Conservation (phyloP, 805 yeast genomes). For the Candida succiphila region DNA sequence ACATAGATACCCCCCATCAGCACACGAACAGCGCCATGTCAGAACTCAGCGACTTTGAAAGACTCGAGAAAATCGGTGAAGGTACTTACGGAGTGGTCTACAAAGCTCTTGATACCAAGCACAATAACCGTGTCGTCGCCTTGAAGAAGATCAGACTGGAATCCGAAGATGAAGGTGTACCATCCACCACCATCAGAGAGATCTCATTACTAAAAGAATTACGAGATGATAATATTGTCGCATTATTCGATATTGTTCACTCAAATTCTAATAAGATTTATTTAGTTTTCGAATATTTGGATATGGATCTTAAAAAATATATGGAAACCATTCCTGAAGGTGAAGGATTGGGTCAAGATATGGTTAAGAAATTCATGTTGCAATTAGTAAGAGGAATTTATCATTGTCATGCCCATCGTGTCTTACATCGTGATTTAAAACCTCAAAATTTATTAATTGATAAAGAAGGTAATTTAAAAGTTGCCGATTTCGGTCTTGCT, state of each 20-base stretch:
- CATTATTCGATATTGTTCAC: slow-evolving; percentile 89
- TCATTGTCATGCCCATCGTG: slow-evolving; percentile 91
- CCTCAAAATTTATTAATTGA: slow-evolving; percentile 94
- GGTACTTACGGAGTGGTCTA: slow-evolving; percentile 98
- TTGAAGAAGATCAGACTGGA: slow-evolving; percentile 90
- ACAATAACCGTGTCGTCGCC: slow-evolving; percentile 92
- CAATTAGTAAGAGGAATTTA: slow-evolving; percentile 86
- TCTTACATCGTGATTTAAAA: slow-evolving; percentile 89
- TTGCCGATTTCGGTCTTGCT: slow-evolving; percentile 92
- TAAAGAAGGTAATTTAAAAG: slow-evolving; percentile 87
- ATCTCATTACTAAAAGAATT: slow-evolving; percentile 89
- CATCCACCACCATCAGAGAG: slow-evolving; percentile 95
- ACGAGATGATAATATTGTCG: slow-evolving; percentile 87
- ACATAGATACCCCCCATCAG: no score
- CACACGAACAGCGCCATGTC: slow-evolving; percentile 58
- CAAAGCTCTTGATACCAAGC: slow-evolving; percentile 83
- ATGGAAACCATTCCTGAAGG: slow-evolving; percentile 94
- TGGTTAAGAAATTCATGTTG: slow-evolving; percentile 89
- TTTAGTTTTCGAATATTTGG: slow-evolving; percentile 87
- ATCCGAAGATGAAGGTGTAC: slow-evolving; percentile 97
- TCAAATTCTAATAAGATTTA: slow-evolving; percentile 89
- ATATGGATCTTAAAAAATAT: slow-evolving; percentile 88
- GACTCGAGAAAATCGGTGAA: slow-evolving; percentile 94
- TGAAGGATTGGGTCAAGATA: slow-evolving; percentile 77
- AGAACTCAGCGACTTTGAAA: slow-evolving; percentile 84